phyloP scores from a whole-genome alignment of 148 eudicot species.

The Rhododendron ovatum region DNA sequence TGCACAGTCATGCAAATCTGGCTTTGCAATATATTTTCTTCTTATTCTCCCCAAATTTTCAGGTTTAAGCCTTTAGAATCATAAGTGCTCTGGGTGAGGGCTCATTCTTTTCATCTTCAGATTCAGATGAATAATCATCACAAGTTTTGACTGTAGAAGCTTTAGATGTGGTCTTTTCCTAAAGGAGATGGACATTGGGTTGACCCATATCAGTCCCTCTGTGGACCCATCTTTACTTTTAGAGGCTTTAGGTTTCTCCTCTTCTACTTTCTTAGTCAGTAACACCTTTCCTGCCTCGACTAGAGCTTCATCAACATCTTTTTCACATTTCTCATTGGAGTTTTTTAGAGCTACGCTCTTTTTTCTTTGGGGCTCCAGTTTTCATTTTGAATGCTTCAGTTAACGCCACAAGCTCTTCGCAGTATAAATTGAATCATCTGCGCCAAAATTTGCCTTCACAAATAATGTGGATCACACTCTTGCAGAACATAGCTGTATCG shows the following conservation, averaged over 20 bases:
- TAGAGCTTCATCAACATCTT: not conserved
- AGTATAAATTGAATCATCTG: not conserved
- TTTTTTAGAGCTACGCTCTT: not conserved
- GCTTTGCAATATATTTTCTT: not conserved
- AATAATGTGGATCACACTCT: not conserved
- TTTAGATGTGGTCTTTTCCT: not conserved
- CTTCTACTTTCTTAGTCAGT: not conserved
- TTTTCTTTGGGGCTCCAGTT: not conserved
- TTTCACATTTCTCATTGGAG: not conserved
- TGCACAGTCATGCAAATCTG: not conserved
- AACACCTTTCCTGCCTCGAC: not conserved
- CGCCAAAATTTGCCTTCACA: not conserved
- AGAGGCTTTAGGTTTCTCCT: not conserved
- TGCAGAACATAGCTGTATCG: not conserved
- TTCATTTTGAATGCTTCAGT: not conserved
- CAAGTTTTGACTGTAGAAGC: not conserved
- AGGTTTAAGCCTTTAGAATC: not conserved
- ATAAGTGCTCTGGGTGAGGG: not conserved
- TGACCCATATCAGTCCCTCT: not conserved
- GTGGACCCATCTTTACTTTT: not conserved
- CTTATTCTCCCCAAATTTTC: not conserved
- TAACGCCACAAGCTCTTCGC: not conserved
- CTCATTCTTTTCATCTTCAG: not conserved
- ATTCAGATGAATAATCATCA: not conserved
- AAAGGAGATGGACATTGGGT: not conserved